These are phyloP conservation scores for Ambrosiella xylebori DNA, from an alignment of 2,329 filamentous ascomycete species.

Conservation along the genomic window DNA sequence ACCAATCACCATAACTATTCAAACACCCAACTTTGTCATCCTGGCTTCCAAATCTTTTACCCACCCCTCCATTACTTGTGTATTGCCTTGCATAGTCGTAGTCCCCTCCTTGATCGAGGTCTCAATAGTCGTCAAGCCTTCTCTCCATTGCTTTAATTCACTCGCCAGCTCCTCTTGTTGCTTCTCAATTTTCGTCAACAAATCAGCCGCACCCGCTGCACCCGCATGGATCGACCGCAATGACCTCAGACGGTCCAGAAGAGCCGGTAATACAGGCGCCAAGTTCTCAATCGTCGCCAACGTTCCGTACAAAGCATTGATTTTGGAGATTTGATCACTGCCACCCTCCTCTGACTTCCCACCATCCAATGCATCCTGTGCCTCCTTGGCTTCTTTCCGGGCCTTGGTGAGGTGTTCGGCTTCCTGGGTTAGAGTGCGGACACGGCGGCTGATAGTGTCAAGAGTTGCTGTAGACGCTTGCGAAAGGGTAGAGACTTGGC, in stretches of 20 bases:
- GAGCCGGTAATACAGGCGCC: slow-evolving; percentile 64
- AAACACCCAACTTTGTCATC: slow-evolving; percentile 33
- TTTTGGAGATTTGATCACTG: slow-evolving; percentile 62
- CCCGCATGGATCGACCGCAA: slow-evolving; percentile 72
- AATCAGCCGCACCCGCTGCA: slow-evolving; percentile 64
- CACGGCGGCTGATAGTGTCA: slow-evolving; percentile 52
- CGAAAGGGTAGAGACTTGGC: slow-evolving; percentile 59
- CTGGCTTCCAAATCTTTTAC: slow-evolving; percentile 72
- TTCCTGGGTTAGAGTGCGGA: slow-evolving; percentile 53
- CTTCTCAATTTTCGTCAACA: slow-evolving; percentile 58
- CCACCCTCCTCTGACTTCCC: slow-evolving; percentile 20
- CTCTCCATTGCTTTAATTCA: slow-evolving; percentile 75
- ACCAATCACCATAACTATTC: neutral
- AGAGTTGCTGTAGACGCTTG: slow-evolving; percentile 56
- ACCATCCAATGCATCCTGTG: slow-evolving; percentile 37
- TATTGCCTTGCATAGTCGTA: slow-evolving; percentile 56
- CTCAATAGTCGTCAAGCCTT: slow-evolving; percentile 66
- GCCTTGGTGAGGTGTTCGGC: slow-evolving; percentile 54
- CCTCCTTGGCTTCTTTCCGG: slow-evolving; percentile 41
- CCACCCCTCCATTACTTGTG: slow-evolving; percentile 74
- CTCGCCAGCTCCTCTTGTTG: slow-evolving; percentile 65
- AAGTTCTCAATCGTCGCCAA: slow-evolving; percentile 77
- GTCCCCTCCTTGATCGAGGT: slow-evolving; percentile 53
- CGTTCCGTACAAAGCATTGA: slow-evolving; percentile 80
- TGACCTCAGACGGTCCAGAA: slow-evolving; percentile 72